Evolutionary conservation across 257 asterid species (phyloP).

Genomic region (Nicotiana benthamiana): DNA sequence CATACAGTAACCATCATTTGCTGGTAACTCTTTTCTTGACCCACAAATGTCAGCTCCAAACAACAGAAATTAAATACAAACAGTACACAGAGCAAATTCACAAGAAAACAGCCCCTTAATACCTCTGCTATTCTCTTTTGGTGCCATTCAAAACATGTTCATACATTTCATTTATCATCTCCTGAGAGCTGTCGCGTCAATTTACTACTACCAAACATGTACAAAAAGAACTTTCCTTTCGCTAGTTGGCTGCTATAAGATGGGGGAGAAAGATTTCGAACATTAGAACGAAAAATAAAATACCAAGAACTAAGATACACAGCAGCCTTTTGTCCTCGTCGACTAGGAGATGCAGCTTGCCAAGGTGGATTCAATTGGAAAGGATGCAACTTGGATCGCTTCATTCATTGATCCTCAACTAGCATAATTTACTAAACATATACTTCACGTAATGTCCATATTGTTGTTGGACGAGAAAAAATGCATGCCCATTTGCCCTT

Average conservation of each 20-base stretch:
- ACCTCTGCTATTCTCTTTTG: neutral
- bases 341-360: constrained; percentile 3
- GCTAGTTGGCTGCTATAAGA: neutral
- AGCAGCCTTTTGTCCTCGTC: neutral
- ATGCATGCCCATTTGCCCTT: constrained; percentile 73
- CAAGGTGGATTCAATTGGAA: neutral
- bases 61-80: neutral
- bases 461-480: constrained; percentile 48
- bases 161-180: neutral
- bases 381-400: neutral
- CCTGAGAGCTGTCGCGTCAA: neutral
- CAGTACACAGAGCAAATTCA: neutral
- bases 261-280: neutral
- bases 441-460: constrained; percentile 26
- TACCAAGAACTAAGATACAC: neutral
- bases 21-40: neutral
- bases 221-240: neutral
- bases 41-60: neutral
- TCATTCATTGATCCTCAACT: neutral
- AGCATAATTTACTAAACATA: neutral
- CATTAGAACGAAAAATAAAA: neutral
- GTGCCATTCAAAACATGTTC: neutral
- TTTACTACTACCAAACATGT: constrained; percentile 5
- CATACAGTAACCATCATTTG: neutral
- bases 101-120: neutral